Evolutionary conservation across 805 yeast species (phyloP), one percentile per base, ranked within the genome.

Genomic region (Phaffomyces antillensis): DNA sequence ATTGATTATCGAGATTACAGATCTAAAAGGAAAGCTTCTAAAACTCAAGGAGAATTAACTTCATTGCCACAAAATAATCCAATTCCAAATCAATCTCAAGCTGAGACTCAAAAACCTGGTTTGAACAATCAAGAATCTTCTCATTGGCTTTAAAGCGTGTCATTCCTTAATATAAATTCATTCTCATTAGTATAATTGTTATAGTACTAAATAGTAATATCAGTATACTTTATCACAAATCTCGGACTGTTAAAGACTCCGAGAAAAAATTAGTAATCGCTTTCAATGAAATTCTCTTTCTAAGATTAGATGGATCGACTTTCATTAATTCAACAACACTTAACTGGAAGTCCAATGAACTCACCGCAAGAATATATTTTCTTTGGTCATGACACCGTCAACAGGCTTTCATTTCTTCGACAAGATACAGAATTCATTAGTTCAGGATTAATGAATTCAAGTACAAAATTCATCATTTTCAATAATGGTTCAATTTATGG

Each of bases 351-450:
- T 36, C 43, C 36, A 39, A 42, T 12, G 26, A 42, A 42, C 40
- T 42, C 23, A 40, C 44, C 34, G 13, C 30, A 28, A 28, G 30
- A 28, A 10, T 28, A 10, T 3, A 53, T 56, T 39, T 59, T 52
- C 54, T 79, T 74, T 52, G 82, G 81, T 4, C 64, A 66, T 23
- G 79, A 76, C 48, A 72, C 68, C 23, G 65, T 79, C 40, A 79
- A 79, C 57, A 59, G 85, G 47, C 79, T 79, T 3, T 76, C 82
- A 3, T 79, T 79, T 51, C 62, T 79, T 8, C 60, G 85, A 45
- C 76, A 70, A 33, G 81, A 79, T 53, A 24, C 56, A 7, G 72
- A 66, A 15, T 79, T 79, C 52, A 64, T 78, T 23, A 52, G 57
- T 38, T 56, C 62, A 23, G 70, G 79, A 2, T 55, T 72, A 8